Percentiles rank a stretch among this genome's conserved stretches.
phyloP scores from a whole-genome alignment of 768 basidiomycete species.

The Hortiboletus campestris region DNA sequence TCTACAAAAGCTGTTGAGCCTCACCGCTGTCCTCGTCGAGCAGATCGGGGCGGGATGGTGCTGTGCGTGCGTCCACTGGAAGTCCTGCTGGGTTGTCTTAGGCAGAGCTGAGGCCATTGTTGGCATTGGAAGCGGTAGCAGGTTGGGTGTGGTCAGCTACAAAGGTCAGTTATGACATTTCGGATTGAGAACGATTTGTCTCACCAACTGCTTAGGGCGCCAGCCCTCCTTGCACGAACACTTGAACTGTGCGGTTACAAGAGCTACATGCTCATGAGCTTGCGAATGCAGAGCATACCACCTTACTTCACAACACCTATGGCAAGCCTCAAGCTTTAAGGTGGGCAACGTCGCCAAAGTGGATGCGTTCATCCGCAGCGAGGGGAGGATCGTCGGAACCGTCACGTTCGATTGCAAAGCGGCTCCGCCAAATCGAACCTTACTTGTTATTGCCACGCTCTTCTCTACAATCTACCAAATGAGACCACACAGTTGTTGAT shows the following conservation, averaged over 20 bases:
- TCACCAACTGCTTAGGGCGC: slow-evolving; percentile 15
- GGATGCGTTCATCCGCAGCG: slow-evolving; percentile 90
- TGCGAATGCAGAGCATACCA: slow-evolving; percentile 96
- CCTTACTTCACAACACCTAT: slow-evolving; percentile 93
- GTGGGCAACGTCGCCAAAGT: slow-evolving; percentile 87
- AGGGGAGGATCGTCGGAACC: slow-evolving; percentile 48
- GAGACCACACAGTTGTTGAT: slow-evolving; percentile 91
- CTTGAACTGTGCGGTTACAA: slow-evolving; percentile 86
- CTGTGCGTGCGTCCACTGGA: slow-evolving; percentile 80
- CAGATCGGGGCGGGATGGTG: slow-evolving; percentile 84
- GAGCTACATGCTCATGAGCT: slow-evolving; percentile 87
- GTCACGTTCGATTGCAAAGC: slow-evolving; percentile 17
- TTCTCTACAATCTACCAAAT: slow-evolving; percentile 78
- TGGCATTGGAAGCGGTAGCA: slow-evolving; percentile 74
- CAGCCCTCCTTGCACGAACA: slow-evolving; percentile 78
- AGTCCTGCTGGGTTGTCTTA: slow-evolving; percentile 70
- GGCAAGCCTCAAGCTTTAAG: too few relatives aligned
- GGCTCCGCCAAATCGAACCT: slow-evolving; percentile 72
- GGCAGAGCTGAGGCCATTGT: slow-evolving; percentile 93
- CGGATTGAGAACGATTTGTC: not conserved
- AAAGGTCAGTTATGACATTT: slow-evolving; percentile 57
- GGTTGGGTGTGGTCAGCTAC: slow-evolving; percentile 85
- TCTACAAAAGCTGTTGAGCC: slow-evolving; percentile 67
- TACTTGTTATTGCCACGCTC: slow-evolving; percentile 81
- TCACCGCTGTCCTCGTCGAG: slow-evolving; percentile 68